Percentiles rank a stretch among this genome's conserved stretches.
phyloP scores from a whole-genome alignment of 176 grass and related monocot species.

The Neostapfia colusana region DNA sequence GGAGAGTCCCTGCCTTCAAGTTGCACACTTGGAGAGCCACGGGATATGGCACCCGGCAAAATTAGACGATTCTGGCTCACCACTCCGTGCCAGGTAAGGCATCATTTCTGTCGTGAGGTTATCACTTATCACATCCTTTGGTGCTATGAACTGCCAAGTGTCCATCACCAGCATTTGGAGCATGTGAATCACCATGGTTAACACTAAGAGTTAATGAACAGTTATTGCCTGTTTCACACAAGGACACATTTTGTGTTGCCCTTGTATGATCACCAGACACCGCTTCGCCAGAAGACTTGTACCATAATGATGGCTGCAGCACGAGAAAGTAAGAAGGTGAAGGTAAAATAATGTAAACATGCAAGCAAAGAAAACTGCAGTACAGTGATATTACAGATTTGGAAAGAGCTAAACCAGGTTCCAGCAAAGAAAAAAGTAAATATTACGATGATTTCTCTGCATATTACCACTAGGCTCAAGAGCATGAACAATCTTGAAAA shows the following conservation, averaged over 20 bases:
- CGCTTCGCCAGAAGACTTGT: conserved; percentile 38
- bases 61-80: conserved; percentile 35
- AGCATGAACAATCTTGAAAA: background rate
- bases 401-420: background rate
- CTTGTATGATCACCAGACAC: conserved; percentile 25
- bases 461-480: conserved; percentile 5
- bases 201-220: conserved; percentile 43
- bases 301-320: conserved; percentile 57
- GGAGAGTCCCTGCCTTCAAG: conserved; percentile 21
- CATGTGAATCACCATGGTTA: conserved; percentile 31
- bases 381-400: conserved; percentile 21
- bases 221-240: conserved; percentile 30
- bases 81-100: conserved; percentile 19
- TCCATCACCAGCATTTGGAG: conserved; percentile 27
- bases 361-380: background rate
- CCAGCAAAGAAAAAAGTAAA: conserved; percentile 1
- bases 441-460: conserved; percentile 8
- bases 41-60: conserved; percentile 1
- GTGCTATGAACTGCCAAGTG: conserved; percentile 12
- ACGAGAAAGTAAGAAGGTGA: conserved; percentile 31
- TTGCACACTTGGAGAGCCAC: conserved; percentile 26
- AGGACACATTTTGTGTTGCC: conserved; percentile 29
- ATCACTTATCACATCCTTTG: conserved; percentile 34
- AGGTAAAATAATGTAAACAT: background rate
- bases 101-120: background rate